A percentile compares a stretch with the other conserved stretches of the same genome.
phyloP scores from a whole-genome alignment of 345 rosid species.

The Arabidopsis arenosa region DNA sequence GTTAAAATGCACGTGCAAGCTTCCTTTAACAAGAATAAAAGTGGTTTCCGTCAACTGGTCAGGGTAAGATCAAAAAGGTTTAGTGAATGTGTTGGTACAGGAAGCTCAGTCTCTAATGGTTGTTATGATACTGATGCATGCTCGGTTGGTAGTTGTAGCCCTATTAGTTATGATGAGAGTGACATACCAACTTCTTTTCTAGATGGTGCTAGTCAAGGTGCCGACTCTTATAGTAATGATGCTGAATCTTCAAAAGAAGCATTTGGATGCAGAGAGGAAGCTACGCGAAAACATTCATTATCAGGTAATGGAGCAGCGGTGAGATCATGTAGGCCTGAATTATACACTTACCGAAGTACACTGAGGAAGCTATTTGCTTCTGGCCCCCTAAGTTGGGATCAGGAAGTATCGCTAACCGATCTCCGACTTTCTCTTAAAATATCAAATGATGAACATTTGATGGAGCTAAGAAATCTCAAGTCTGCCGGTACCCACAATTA shows the following conservation, averaged over 20 bases:
- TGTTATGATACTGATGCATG: slow-evolving; percentile 51
- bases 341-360: slow-evolving; percentile 61
- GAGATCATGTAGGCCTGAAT: slow-evolving; percentile 61
- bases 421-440: slow-evolving; percentile 71
- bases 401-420: slow-evolving; percentile 75
- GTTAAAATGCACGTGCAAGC: slow-evolving; percentile 29
- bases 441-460: slow-evolving; percentile 79
- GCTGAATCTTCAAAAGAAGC: slow-evolving; percentile 50
- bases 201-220: slow-evolving; percentile 43
- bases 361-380: slow-evolving; percentile 65
- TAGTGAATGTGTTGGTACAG: slow-evolving; percentile 36
- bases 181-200: slow-evolving; percentile 36
- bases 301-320: slow-evolving; percentile 49
- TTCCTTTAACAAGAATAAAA: slow-evolving; percentile 29
- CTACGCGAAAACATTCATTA: slow-evolving; percentile 33
- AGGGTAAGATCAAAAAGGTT: slow-evolving; percentile 49
- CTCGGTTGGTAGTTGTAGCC: slow-evolving; percentile 80
- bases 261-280: slow-evolving; percentile 34
- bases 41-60: slow-evolving; percentile 46
- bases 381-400: slow-evolving; percentile 80
- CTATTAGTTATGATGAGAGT: slow-evolving; percentile 39
- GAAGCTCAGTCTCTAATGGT: slow-evolving; percentile 40
- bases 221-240: slow-evolving; percentile 50
- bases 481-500: slow-evolving; percentile 51
- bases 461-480: slow-evolving; percentile 66